Conservation (phyloP, 305 asterid genomes). For the Plantago lanceolata region DNA sequence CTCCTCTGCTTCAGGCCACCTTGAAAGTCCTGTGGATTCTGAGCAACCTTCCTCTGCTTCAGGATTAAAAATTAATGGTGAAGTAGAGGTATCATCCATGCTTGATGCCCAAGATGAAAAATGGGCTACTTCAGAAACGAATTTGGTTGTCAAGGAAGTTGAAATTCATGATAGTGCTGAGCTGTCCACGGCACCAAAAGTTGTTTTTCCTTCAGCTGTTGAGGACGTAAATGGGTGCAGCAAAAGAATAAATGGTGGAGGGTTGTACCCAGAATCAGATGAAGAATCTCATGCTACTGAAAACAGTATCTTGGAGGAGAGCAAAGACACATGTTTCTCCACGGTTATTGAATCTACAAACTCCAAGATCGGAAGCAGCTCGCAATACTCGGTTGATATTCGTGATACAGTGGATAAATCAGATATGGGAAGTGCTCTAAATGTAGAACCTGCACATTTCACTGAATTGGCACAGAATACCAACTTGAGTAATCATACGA, state of each 20-base stretch:
- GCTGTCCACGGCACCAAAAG: constrained; percentile 21
- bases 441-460: neutral
- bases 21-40: constrained; percentile 29
- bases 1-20: constrained; percentile 29
- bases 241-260: constrained; percentile 16
- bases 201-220: constrained; percentile 29
- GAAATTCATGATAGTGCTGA: constrained; percentile 25
- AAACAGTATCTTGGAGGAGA: constrained; percentile 26
- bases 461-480: neutral
- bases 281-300: constrained; percentile 14
- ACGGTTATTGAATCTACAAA: constrained; percentile 18
- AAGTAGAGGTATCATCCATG: constrained; percentile 27
- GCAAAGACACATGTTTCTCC: constrained; percentile 26
- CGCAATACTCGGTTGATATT: neutral
- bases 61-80: constrained; percentile 22
- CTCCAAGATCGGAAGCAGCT: neutral
- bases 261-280: constrained; percentile 11
- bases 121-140: constrained; percentile 31
- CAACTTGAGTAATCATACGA: neutral
- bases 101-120: constrained; percentile 29
- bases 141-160: constrained; percentile 34
- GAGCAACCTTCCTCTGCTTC: constrained; percentile 31
- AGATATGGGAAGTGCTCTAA: neutral
- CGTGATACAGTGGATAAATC: neutral
- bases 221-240: constrained; percentile 29